These are phyloP conservation scores for Lecanosticta acicola DNA, from an alignment of 2,329 filamentous ascomycete species.

Conservation along the genomic window DNA sequence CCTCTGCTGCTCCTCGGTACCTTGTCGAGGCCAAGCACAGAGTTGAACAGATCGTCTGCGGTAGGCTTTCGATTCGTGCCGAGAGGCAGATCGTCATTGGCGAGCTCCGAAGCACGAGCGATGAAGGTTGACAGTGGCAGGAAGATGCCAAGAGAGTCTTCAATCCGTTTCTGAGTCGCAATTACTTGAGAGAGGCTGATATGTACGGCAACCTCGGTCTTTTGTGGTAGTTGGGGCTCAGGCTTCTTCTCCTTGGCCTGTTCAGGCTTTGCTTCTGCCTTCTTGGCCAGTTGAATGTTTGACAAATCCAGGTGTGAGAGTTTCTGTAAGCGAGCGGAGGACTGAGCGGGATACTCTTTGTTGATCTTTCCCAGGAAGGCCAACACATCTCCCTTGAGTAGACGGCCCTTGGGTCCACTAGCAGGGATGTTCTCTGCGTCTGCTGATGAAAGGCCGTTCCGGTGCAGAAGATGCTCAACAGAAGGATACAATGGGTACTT, in stretches of 20 bases:
- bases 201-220: slow-evolving; percentile 61
- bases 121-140: slow-evolving; percentile 84
- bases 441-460: slow-evolving; percentile 68
- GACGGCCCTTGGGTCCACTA: slow-evolving; percentile 77
- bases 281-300: slow-evolving; percentile 75
- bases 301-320: slow-evolving; percentile 83
- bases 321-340: slow-evolving; percentile 67
- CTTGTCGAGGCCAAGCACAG: slow-evolving; percentile 67
- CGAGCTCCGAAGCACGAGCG: slow-evolving; percentile 73
- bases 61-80: slow-evolving; percentile 60
- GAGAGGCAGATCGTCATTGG: slow-evolving; percentile 77
- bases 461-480: slow-evolving; percentile 72
- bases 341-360: slow-evolving; percentile 62
- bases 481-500: slow-evolving; percentile 75
- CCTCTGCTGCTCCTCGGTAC: slow-evolving; percentile 50
- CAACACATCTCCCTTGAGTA: slow-evolving; percentile 93
- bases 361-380: slow-evolving; percentile 79
- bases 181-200: slow-evolving; percentile 75
- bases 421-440: slow-evolving; percentile 77
- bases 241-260: slow-evolving; percentile 41
- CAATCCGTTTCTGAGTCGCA: slow-evolving; percentile 73
- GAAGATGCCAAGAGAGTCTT: slow-evolving; percentile 69
- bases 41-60: slow-evolving; percentile 79
- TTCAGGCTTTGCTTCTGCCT: slow-evolving; percentile 31
- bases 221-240: slow-evolving; percentile 40